Conservation (phyloP, 768 basidiomycete species). For the Boletales sp. region DNA sequence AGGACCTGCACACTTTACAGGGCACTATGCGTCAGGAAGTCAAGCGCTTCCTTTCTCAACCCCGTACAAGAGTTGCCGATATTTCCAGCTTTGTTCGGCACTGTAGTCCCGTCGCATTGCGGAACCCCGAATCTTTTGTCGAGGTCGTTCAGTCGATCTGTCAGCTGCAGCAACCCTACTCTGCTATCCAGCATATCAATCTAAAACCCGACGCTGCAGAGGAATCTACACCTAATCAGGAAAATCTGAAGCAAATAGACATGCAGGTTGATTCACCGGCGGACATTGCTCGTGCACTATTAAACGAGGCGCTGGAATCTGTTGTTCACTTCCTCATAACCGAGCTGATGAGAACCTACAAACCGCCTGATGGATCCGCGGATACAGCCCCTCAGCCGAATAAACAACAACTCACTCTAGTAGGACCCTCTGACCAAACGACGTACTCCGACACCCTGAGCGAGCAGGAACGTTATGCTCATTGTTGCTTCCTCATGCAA, state of each 20-base stretch:
- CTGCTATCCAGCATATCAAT: constrained; percentile 53
- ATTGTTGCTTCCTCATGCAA: constrained; percentile 85
- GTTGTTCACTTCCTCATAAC: constrained; percentile 67
- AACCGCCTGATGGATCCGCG: constrained; percentile 36
- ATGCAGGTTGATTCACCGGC: constrained; percentile 56
- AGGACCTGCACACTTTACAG: constrained; percentile 63
- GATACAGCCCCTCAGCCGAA: constrained; percentile 11
- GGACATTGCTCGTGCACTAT: constrained; percentile 22
- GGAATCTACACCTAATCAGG: constrained; percentile 12
- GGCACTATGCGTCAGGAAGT: constrained; percentile 80
- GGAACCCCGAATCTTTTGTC: constrained; percentile 76
- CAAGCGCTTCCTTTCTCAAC: constrained; percentile 72
- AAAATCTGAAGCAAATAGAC: constrained; percentile 31
- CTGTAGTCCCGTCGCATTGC: constrained; percentile 74
- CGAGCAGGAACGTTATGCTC: constrained; percentile 39
- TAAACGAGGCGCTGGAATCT: constrained; percentile 50
- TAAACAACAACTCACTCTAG: constrained; percentile 12
- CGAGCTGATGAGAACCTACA: constrained; percentile 66
- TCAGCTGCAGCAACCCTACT: constrained; percentile 64
- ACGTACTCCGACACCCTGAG: constrained; percentile 9
- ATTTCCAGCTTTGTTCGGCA: constrained; percentile 68
- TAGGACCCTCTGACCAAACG: constrained; percentile 11
- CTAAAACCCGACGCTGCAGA: constrained; percentile 42
- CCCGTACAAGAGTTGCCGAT: constrained; percentile 68
- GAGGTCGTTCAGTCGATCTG: constrained; percentile 68